Conservation (phyloP, 176 grass and related monocot species). For the Thinopyrum elongatum region DNA sequence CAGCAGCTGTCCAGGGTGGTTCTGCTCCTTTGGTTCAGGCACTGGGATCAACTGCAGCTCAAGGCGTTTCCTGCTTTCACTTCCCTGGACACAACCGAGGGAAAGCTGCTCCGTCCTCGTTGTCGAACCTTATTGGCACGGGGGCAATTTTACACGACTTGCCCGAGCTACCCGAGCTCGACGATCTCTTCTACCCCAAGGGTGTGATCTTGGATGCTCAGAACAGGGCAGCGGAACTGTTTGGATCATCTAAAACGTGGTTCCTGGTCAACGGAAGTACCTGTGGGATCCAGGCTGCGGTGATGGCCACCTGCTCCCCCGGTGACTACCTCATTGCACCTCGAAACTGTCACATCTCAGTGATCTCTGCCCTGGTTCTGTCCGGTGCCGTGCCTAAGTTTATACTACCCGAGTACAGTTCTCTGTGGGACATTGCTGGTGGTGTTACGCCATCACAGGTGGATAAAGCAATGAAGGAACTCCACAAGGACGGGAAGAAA, state of each 20-base stretch:
- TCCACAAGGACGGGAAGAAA: conserved; percentile 46
- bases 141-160: conserved; percentile 60
- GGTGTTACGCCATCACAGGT: conserved; percentile 37
- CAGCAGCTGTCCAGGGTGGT: not conserved
- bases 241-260: conserved; percentile 76
- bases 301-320: conserved; percentile 78
- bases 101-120: conserved; percentile 51
- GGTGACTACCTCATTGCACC: conserved; percentile 66
- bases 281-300: conserved; percentile 78
- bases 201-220: conserved; percentile 75
- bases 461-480: no score
- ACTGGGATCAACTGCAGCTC: conserved; percentile 53
- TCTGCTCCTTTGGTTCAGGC: conserved; percentile 57
- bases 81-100: conserved; percentile 88
- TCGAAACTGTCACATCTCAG: conserved; percentile 81
- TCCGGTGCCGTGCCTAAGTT: conserved; percentile 72
- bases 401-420: conserved; percentile 74
- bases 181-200: conserved; percentile 83
- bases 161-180: conserved; percentile 74
- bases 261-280: conserved; percentile 85
- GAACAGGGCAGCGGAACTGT: conserved; percentile 50
- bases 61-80: conserved; percentile 79
- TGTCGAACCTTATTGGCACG: conserved; percentile 51
- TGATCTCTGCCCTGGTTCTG: conserved; percentile 64
- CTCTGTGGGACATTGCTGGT: conserved; percentile 71